A percentile compares a stretch with the other conserved stretches of the same genome.
phyloP scores from a whole-genome alignment of 2,329 filamentous ascomycete genomes.

The Colletotrichum sublineola region DNA sequence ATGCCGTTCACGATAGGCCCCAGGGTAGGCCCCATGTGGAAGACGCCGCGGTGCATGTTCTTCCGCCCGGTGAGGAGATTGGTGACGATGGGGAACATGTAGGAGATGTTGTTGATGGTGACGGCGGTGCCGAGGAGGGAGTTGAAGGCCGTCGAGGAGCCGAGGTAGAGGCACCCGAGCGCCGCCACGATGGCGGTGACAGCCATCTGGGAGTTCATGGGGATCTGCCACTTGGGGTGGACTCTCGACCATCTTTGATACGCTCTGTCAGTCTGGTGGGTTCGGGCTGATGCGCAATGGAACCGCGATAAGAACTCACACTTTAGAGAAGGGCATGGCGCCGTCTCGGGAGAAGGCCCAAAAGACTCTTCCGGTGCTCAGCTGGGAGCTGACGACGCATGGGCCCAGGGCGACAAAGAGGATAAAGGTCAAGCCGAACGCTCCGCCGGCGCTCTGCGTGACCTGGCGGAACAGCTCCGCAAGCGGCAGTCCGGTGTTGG shows the following conservation, averaged over 20 bases:
- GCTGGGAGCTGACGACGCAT: slow-evolving; percentile 54
- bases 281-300: slow-evolving; percentile 43
- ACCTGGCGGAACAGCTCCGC: slow-evolving; percentile 62
- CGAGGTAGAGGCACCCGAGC: slow-evolving; percentile 59
- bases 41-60: slow-evolving; percentile 56
- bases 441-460: slow-evolving; percentile 55
- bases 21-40: slow-evolving; percentile 51
- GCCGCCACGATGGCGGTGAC: slow-evolving; percentile 52
- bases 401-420: slow-evolving; percentile 59
- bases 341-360: slow-evolving; percentile 62
- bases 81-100: slow-evolving; percentile 59
- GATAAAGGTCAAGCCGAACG: slow-evolving; percentile 57
- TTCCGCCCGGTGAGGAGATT: slow-evolving; percentile 56
- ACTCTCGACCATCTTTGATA: slow-evolving; percentile 52
- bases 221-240: slow-evolving; percentile 51
- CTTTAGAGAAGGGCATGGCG: slow-evolving; percentile 53
- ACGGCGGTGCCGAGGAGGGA: slow-evolving; percentile 55
- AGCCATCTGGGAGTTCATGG: slow-evolving; percentile 54
- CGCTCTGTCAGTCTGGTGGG: not conserved
- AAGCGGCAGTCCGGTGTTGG: slow-evolving; percentile 58
- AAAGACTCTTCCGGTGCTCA: slow-evolving; percentile 51
- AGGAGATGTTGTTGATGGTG: slow-evolving; percentile 61
- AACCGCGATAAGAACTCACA: slow-evolving; percentile 40
- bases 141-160: slow-evolving; percentile 59
- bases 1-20: slow-evolving; percentile 54